A percentile compares a stretch with the other conserved stretches of the same genome.
These are phyloP conservation scores for Narthecium ossifragum DNA, from an alignment of 106 monocot genomes.

Conservation along the genomic window DNA sequence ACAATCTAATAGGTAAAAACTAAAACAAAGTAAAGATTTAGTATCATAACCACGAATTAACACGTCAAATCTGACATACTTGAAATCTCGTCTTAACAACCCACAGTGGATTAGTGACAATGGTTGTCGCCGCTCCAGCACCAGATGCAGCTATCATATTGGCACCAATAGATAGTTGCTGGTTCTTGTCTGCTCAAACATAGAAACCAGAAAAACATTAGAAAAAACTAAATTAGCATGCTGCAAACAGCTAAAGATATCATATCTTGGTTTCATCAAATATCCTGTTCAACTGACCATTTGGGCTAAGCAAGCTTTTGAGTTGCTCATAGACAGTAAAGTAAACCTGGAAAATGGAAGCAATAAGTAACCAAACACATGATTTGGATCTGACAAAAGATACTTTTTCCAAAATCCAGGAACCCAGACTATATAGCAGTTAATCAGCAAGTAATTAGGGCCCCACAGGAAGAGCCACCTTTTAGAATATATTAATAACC, in stretches of 20 bases:
- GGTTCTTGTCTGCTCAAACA: conserved; percentile 29
- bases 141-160: conserved; percentile 66
- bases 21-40: too few species aligned
- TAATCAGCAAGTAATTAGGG: too few species aligned
- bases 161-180: conserved; percentile 44
- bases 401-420: too few species aligned
- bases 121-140: conserved; percentile 68
- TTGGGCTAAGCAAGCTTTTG: conserved; percentile 47
- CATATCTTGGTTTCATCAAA: not conserved
- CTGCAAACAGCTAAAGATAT: not conserved
- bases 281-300: conserved; percentile 40
- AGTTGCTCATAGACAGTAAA: conserved; percentile 68
- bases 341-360: conserved; percentile 40
- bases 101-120: conserved; percentile 73
- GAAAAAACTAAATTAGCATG: not conserved
- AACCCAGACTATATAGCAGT: too few species aligned
- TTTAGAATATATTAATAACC: too few species aligned
- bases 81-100: conserved; percentile 82
- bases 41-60: too few species aligned
- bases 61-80: too few species aligned
- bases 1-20: too few species aligned
- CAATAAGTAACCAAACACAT: too few species aligned
- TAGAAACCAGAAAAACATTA: not conserved
- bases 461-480: too few species aligned
- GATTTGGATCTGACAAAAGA: too few species aligned